Evolutionary conservation across 2,329 filamentous ascomycete genomes (phyloP).

Genomic region (Colletotrichum destructivum): DNA sequence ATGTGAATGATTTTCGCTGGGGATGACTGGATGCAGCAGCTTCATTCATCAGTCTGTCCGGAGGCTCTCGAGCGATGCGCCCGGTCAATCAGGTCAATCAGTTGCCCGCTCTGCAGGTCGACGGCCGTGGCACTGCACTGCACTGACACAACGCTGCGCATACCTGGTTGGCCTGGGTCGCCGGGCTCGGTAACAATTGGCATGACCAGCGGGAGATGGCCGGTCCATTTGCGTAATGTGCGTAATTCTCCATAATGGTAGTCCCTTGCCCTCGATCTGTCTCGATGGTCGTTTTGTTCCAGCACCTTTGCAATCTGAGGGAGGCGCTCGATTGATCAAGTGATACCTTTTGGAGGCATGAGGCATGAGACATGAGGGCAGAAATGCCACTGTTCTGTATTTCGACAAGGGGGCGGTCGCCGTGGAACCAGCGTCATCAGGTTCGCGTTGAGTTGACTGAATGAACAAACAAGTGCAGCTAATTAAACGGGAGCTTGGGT

Average conservation of each 20-base stretch:
- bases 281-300: conserved; percentile 1
- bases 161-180: neutral
- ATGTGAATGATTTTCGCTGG: conserved; percentile 35
- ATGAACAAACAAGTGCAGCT: neutral
- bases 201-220: neutral
- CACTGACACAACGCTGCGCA: conserved; percentile 14
- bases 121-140: conserved; percentile 16
- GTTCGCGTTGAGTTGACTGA: conserved; percentile 8
- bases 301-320: conserved; percentile 18
- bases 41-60: conserved; percentile 14
- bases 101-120: conserved; percentile 15
- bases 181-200: conserved; percentile 13
- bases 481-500: conserved; percentile 8
- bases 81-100: conserved; percentile 28
- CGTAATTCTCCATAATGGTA: neutral
- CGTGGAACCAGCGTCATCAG: conserved; percentile 25
- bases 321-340: neutral
- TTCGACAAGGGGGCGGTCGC: neutral
- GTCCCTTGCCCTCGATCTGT: conserved; percentile 22
- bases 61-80: conserved; percentile 30
- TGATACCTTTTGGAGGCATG: neutral
- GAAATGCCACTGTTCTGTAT: neutral
- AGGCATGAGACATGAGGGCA: neutral
- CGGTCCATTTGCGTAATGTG: conserved; percentile 1
- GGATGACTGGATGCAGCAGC: conserved; percentile 31